phyloP scores from a whole-genome alignment of 2,329 filamentous ascomycete genomes.

The Phyllosticta citribraziliensis region DNA sequence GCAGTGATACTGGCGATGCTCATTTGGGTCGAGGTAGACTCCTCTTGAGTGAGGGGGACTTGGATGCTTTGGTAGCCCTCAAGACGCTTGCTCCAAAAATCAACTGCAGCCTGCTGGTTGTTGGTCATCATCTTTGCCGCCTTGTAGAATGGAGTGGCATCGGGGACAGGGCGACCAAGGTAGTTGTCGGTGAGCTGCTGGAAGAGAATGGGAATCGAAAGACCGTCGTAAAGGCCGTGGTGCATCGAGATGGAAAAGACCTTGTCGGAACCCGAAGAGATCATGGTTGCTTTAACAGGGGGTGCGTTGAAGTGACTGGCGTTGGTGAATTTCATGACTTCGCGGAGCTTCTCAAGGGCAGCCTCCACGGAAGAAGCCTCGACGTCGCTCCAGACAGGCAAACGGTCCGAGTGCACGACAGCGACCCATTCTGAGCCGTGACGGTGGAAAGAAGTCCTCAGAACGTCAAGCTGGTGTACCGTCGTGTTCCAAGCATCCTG shows the following conservation, averaged over 20 bases:
- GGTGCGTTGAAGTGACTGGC: conserved; percentile 21
- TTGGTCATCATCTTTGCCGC: conserved; percentile 38
- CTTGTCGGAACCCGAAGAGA: conserved; percentile 29
- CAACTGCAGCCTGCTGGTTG: conserved; percentile 30
- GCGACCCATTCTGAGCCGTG: conserved; percentile 16
- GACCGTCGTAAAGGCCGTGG: conserved; percentile 29
- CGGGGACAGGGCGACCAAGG: conserved; percentile 5
- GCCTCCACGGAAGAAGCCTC: conserved; percentile 22
- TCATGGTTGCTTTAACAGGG: conserved; percentile 6
- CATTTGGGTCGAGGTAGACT: conserved; percentile 12
- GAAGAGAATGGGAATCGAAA: conserved; percentile 26
- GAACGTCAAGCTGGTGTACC: conserved; percentile 22
- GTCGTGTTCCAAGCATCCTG: conserved; percentile 29
- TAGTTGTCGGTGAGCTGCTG: conserved; percentile 24
- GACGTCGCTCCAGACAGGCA: conserved; percentile 36
- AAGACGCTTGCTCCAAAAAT: conserved; percentile 38
- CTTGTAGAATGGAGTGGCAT: conserved; percentile 23
- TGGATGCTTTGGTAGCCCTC: conserved; percentile 34
- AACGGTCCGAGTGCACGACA: conserved; percentile 36
- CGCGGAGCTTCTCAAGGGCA: conserved; percentile 49
- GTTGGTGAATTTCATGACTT: conserved; percentile 27
- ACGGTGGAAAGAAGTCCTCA: conserved; percentile 43
- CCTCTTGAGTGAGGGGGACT: conserved; percentile 6
- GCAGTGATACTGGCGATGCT: conserved; percentile 39
- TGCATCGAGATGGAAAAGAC: conserved; percentile 49